A percentile compares a stretch with the other conserved stretches of the same genome.
These are phyloP conservation scores for Phytopythium aichiense DNA, from an alignment of 352 stramenopile genomes.

Conservation along the genomic window DNA sequence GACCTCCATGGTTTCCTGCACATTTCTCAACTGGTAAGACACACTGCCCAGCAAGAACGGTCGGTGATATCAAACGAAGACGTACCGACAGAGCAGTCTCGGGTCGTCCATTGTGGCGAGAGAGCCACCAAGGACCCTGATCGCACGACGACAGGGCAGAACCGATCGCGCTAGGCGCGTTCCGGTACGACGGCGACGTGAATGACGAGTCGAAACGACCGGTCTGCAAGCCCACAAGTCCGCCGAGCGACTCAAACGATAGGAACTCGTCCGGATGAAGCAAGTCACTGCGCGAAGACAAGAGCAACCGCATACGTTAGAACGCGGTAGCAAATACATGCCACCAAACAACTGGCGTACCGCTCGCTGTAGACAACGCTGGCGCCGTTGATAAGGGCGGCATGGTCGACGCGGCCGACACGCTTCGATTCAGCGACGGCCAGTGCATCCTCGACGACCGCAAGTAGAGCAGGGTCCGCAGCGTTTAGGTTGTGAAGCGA, in stretches of 20 bases:
- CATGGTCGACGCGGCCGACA: slow-evolving; percentile 54
- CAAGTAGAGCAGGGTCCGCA: slow-evolving; percentile 54
- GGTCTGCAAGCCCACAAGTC: slow-evolving; percentile 25
- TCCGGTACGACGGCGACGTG: slow-evolving; percentile 56
- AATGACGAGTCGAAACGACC: slow-evolving; percentile 24
- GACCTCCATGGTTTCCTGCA: slow-evolving; percentile 79
- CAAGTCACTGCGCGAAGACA: slow-evolving; percentile 40
- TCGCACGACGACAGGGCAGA: slow-evolving; percentile 34
- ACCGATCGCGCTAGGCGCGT: slow-evolving; percentile 30
- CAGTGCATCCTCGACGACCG: slow-evolving; percentile 40
- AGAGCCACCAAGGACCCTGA: slow-evolving; percentile 74
- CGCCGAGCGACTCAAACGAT: slow-evolving; percentile 23
- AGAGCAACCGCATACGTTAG: slow-evolving; percentile 1
- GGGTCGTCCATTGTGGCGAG: slow-evolving; percentile 62
- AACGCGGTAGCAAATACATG: not conserved
- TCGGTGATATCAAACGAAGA: not conserved
- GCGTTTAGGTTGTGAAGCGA: slow-evolving; percentile 44
- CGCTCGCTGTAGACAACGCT: slow-evolving; percentile 50
- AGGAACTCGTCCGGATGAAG: slow-evolving; percentile 30
- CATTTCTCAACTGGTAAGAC: not conserved
- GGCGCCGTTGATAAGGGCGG: slow-evolving; percentile 62
- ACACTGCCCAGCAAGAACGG: not conserved
- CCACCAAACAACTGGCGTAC: slow-evolving; percentile 18
- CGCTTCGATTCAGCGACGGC: slow-evolving; percentile 39
- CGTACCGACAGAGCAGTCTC: slow-evolving; percentile 78